A percentile compares a stretch with the other conserved stretches of the same genome.
Conservation (phyloP, 2,329 filamentous ascomycete species). For the Tolypocladium ovalisporum region DNA sequence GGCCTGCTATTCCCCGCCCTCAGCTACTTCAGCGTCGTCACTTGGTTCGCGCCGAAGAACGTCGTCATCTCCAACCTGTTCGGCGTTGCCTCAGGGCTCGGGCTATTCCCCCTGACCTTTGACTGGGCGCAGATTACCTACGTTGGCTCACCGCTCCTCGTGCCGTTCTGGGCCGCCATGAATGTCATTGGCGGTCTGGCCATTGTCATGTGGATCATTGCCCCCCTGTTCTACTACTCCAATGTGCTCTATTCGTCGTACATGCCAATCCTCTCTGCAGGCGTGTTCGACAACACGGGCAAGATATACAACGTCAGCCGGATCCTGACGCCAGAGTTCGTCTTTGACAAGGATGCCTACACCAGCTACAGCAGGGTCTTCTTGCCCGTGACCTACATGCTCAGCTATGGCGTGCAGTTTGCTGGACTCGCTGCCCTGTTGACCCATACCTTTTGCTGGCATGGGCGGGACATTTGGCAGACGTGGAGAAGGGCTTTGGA, state of each 20-base stretch:
- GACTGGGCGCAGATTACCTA: slow-evolving; percentile 88
- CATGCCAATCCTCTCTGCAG: slow-evolving; percentile 75
- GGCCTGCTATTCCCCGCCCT: slow-evolving; percentile 73
- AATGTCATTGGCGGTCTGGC: slow-evolving; percentile 74
- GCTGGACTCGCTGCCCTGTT: slow-evolving; percentile 69
- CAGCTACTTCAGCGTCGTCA: slow-evolving; percentile 82
- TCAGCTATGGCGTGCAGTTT: slow-evolving; percentile 81
- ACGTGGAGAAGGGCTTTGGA: slow-evolving; percentile 62
- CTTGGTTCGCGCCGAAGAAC: slow-evolving; percentile 79
- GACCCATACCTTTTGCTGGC: slow-evolving; percentile 75
- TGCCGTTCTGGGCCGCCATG: slow-evolving; percentile 77
- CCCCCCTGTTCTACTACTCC: slow-evolving; percentile 69
- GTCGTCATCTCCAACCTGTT: slow-evolving; percentile 82
- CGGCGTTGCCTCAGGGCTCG: slow-evolving; percentile 73
- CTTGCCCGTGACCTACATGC: slow-evolving; percentile 74
- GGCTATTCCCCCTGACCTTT: slow-evolving; percentile 76
- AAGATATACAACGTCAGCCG: slow-evolving; percentile 70
- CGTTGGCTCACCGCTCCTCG: slow-evolving; percentile 74
- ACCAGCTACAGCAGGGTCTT: slow-evolving; percentile 75
- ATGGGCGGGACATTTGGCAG: slow-evolving; percentile 69
- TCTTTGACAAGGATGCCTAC: slow-evolving; percentile 70
- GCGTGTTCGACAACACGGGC: slow-evolving; percentile 78
- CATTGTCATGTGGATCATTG: slow-evolving; percentile 75
- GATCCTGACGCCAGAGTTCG: slow-evolving; percentile 66
- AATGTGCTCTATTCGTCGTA: slow-evolving; percentile 75